Evolutionary conservation across 179 eudicot genomes (phyloP), one percentile per base, ranked within the genome.

Genomic region (Silene coronaria): DNA sequence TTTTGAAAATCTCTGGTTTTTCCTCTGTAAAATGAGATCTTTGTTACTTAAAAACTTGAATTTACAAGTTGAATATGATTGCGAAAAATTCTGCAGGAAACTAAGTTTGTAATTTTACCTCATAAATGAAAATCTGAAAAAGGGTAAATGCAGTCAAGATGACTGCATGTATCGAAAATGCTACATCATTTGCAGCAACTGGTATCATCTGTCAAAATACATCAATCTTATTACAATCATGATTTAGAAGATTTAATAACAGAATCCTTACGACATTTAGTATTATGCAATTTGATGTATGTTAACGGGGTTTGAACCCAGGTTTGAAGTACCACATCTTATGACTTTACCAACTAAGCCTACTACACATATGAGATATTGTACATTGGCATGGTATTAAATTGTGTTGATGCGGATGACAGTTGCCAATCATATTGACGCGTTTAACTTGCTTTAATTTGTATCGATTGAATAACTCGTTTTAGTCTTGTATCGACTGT

Each of bases 101-200:
- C 4, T 12, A 30, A 19, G 45, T 11, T 9, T 5, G 57, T 64
- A 6, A 28, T 55, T 83, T 82, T 80, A 89, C 98, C 60, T 94
- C 98, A 76, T 91, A 94, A 64, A 94, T 90, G 70, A 84, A 82
- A 80, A 94, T 90, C 80, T 94, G 98, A 64, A 89, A 84, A 77
- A 90, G 85, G 79, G 93, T 87, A 65, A 89, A 85, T 13, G 88
- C 97, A 32, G 94, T 90, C 75, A 94, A 61, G 12, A 89, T 68
- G 66, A 92, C 98, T 51, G 96, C 98, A 80, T 94, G 97, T 10
- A 77, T 75, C 4, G 98, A 92, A 84, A 94, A 94, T 63, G 98
- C 96, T 30, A 94, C 96, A 78, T 94, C 98, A 78, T 90, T 94
- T 72, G 86, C 85, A 73, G 93, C 96, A 32, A 94, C 98, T 13